Evolutionary conservation across 2,329 filamentous ascomycete species (phyloP).

Genomic region (Nigrospora sphaerica): DNA sequence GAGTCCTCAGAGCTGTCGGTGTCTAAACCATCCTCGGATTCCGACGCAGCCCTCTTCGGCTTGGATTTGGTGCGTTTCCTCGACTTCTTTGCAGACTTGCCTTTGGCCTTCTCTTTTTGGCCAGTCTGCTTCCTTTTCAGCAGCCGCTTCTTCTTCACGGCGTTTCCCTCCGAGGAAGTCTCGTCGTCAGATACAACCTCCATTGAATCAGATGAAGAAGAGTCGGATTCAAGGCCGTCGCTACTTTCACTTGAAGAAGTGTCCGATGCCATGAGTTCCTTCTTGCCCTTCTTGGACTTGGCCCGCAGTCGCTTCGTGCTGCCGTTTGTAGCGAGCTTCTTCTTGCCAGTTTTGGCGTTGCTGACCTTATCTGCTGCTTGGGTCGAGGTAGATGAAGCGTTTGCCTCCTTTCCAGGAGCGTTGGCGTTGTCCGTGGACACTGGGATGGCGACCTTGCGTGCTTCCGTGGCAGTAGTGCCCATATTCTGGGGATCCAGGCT

Average conservation of each 20-base stretch:
- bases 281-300: constrained; percentile 17
- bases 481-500: no score
- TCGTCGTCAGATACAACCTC: constrained; percentile 15
- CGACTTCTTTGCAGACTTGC: constrained; percentile 11
- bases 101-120: background rate
- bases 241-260: constrained; percentile 4
- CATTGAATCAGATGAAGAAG: constrained; percentile 7
- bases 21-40: constrained; percentile 3
- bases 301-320: background rate
- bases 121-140: constrained; percentile 16
- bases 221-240: constrained; percentile 8
- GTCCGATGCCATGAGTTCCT: constrained; percentile 2
- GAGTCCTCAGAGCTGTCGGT: constrained; percentile 9
- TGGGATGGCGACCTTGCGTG: no score
- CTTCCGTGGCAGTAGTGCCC: no score
- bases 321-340: background rate
- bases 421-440: no score
- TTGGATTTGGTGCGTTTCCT: constrained; percentile 17
- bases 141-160: constrained; percentile 17
- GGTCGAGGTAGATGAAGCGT: no score
- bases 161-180: constrained; percentile 11
- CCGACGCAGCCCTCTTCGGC: constrained; percentile 12
- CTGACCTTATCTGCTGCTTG: background rate
- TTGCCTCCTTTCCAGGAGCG: no score
- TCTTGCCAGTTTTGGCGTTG: background rate